Evolutionary conservation across 345 rosid genomes (phyloP), one percentile per base, ranked within the genome.

Genomic region (Eucalyptus decipiens): DNA sequence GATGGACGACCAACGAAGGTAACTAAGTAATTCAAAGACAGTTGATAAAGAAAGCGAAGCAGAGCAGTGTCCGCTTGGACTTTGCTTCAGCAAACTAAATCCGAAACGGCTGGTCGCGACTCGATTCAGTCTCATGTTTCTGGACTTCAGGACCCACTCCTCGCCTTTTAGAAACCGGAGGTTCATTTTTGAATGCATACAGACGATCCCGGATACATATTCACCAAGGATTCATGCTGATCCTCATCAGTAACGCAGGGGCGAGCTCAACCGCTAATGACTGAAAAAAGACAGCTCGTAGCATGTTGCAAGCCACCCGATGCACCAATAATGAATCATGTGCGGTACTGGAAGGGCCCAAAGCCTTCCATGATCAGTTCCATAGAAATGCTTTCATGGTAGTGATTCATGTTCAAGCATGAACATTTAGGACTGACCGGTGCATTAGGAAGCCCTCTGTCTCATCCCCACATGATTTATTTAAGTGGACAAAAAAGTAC

Each of bases 131-230:
- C 40, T 67, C 80, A 4, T 9, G 80, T 15, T 67, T 67, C 40
- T 0, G 1, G 21, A n/a, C 23, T 67, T 32, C 37, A n/a, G 34
- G 40, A 8, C 40, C 21, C 21, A 3, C 40, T 32, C 80, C 76
- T 8, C 2, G 0, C 80, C 80, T 67, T n/a, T 67, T 11, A n/a
- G 80, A 8, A 32, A 34, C 10, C 34, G 11, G 40, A 65, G 40
- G 40, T 67, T n/a, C n/a, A n/a, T n/a, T n/a, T 67, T 67, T 1
- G 40, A 18, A 16, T 67, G 40, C 40, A 6, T 16, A 0, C 40
- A 67, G 80, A n/a, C 2, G 40, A 67, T 67, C 80, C 80, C 42
- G 9, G 23, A 67, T 32, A 0, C 9, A 17, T 34, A 34, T 0
- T 34, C 80, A 18, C 13, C 21, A 69, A 69, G 80, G 43, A 69